These are phyloP conservation scores for Omphalotus olearius DNA, from an alignment of 1,284 basidiomycete species.

Conservation along the genomic window DNA sequence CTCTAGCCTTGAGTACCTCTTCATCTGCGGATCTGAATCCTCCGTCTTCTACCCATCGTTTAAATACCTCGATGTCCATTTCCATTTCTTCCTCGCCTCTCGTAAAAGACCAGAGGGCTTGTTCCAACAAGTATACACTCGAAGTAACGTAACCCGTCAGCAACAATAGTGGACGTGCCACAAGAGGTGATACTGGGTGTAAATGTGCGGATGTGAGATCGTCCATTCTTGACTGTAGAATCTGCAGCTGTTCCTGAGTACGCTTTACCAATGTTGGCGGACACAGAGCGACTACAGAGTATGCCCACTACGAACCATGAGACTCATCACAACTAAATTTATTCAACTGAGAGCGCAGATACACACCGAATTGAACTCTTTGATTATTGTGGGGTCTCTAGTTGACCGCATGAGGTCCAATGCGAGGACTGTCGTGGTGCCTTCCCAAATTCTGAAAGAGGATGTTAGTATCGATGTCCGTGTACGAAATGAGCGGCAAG, in stretches of 20 bases:
- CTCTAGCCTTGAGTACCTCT: slow-evolving; percentile 35
- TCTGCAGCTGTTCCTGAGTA: slow-evolving; percentile 24
- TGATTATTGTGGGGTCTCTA: slow-evolving; percentile 30
- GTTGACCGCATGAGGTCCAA: slow-evolving; percentile 61
- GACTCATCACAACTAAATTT: slow-evolving; percentile 4
- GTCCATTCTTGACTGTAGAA: slow-evolving; percentile 33
- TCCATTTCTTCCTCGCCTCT: slow-evolving; percentile 27
- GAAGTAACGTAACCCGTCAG: slow-evolving; percentile 51
- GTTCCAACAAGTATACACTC: slow-evolving; percentile 56
- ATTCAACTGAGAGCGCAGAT: not conserved
- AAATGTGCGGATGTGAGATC: slow-evolving; percentile 33
- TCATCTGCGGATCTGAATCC: slow-evolving; percentile 36
- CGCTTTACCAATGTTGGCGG: slow-evolving; percentile 26
- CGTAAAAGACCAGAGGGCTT: slow-evolving; percentile 53
- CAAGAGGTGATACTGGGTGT: slow-evolving; percentile 36
- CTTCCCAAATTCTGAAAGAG: slow-evolving; percentile 66
- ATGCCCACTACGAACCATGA: slow-evolving; percentile 45
- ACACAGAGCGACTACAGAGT: slow-evolving; percentile 36
- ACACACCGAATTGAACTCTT: slow-evolving; percentile 33
- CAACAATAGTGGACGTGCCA: slow-evolving; percentile 53
- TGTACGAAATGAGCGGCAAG: too few species aligned
- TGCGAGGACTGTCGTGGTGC: slow-evolving; percentile 64
- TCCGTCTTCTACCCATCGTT: slow-evolving; percentile 54
- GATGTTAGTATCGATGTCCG: not conserved
- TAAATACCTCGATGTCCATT: slow-evolving; percentile 49